Conservation (phyloP, 148 eudicot genomes). For the Chenopodium suecicum region DNA sequence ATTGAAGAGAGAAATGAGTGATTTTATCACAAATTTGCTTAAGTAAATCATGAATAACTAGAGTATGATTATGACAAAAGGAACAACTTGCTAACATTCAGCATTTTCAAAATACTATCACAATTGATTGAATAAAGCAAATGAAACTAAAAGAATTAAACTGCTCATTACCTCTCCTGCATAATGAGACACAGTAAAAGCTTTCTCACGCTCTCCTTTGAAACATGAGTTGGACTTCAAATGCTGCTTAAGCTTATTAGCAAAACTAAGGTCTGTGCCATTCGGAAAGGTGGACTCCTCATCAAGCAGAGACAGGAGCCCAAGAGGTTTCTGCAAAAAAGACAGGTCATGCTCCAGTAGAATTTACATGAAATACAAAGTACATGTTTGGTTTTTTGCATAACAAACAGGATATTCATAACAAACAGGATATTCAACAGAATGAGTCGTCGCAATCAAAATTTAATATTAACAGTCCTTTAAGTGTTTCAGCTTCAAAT, state of each 20-base stretch:
- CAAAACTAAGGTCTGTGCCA: constrained; percentile 88
- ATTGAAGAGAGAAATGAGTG: constrained; percentile 7
- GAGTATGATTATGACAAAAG: background rate
- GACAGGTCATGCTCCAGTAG: background rate
- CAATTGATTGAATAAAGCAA: background rate
- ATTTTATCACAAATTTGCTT: background rate
- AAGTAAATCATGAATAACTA: background rate
- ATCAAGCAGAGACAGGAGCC: constrained; percentile 79
- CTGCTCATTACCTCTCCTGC: constrained; percentile 81
- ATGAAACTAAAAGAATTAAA: background rate
- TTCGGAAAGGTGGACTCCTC: constrained; percentile 98
- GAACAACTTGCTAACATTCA: background rate
- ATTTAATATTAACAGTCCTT: background rate
- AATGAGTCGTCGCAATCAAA: background rate
- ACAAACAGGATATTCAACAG: background rate
- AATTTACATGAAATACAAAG: background rate
- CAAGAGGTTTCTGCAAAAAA: constrained; percentile 83
- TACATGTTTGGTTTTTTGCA: background rate
- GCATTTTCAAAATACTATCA: background rate
- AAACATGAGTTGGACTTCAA: constrained; percentile 67
- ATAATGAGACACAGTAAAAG: constrained; percentile 83
- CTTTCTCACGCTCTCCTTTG: constrained; percentile 78
- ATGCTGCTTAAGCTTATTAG: constrained; percentile 92
- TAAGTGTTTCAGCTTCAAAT: background rate
- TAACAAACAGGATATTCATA: background rate